Percentiles rank a stretch among this genome's conserved stretches.
These are phyloP conservation scores for Saposhnikovia divaricata DNA, from an alignment of 129 eudicot genomes.

Conservation along the genomic window DNA sequence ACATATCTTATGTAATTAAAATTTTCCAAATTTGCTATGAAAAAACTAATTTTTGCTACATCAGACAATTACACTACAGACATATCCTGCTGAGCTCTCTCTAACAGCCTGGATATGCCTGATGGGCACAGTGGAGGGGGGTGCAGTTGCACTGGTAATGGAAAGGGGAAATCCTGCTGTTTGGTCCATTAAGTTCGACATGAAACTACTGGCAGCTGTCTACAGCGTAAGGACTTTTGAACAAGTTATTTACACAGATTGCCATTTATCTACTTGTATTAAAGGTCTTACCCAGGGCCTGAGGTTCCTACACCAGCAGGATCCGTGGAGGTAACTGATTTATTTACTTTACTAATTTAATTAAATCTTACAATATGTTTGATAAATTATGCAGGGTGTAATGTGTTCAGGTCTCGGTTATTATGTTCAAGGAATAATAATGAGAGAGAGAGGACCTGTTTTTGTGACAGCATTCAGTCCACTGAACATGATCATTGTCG, in stretches of 20 bases:
- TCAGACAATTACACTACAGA: constrained; percentile 70
- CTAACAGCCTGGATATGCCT: constrained; percentile 93
- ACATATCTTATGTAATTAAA: neutral
- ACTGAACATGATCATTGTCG: constrained; percentile 69
- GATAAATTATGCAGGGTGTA: constrained; percentile 1
- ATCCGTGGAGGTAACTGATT: neutral
- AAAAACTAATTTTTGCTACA: neutral
- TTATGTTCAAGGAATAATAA: constrained; percentile 11
- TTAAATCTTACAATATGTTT: neutral
- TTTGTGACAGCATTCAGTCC: constrained; percentile 87
- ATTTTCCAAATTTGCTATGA: neutral
- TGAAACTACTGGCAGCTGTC: constrained; percentile 61
- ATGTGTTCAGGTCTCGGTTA: constrained; percentile 10
- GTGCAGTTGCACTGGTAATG: constrained; percentile 59
- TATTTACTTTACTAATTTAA: neutral
- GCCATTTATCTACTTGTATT: neutral
- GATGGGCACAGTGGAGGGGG: constrained; percentile 68
- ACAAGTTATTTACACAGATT: neutral
- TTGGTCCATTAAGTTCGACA: constrained; percentile 79
- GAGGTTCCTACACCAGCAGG: neutral
- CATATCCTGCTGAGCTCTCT: constrained; percentile 95
- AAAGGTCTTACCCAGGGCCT: neutral
- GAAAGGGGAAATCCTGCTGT: constrained; percentile 65
- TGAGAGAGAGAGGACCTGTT: constrained; percentile 50
- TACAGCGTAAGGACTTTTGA: constrained; percentile 42